Conservation (phyloP, 2,329 filamentous ascomycete species). For the Knoxdaviesia capensis region DNA sequence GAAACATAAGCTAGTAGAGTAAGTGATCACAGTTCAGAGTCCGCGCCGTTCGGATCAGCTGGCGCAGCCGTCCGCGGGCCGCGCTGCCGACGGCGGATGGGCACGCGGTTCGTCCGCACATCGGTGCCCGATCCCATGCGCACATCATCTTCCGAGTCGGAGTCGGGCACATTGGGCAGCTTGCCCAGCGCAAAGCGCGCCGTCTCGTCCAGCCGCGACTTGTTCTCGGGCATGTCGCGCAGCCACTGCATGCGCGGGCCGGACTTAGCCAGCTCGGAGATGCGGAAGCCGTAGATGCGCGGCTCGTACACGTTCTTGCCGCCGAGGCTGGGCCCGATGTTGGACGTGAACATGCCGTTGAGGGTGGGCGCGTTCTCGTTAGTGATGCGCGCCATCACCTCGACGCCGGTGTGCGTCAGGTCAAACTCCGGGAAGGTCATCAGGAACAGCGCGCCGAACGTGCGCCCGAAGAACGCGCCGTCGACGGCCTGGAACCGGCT, state of each 20-base stretch:
- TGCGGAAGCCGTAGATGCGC: slow-evolving; percentile 88
- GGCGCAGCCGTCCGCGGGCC: slow-evolving; percentile 1
- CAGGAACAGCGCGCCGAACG: slow-evolving; percentile 91
- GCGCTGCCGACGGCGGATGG: too few relatives aligned
- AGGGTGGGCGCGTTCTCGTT: slow-evolving; percentile 33
- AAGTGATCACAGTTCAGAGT: slow-evolving; percentile 1
- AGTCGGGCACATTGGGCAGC: slow-evolving; percentile 16
- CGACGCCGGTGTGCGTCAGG: slow-evolving; percentile 49
- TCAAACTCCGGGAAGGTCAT: slow-evolving; percentile 97
- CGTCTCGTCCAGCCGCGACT: slow-evolving; percentile 73
- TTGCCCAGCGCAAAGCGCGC: slow-evolving; percentile 22
- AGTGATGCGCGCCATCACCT: slow-evolving; percentile 25
- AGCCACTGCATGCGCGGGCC: slow-evolving; percentile 97
- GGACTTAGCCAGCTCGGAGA: slow-evolving; percentile 73
- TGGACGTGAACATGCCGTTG: slow-evolving; percentile 73
- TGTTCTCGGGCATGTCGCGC: slow-evolving; percentile 59
- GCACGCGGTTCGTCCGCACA: too few relatives aligned
- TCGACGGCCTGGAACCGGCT: slow-evolving; percentile 94
- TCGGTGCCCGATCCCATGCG: neutral
- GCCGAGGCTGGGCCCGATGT: slow-evolving; percentile 77
- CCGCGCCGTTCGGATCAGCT: slow-evolving; percentile 1
- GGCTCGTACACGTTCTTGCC: slow-evolving; percentile 75
- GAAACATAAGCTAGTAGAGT: too few relatives aligned
- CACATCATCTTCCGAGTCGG: slow-evolving; percentile 35
- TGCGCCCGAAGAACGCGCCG: slow-evolving; percentile 93